These are phyloP conservation scores for Hamigera avellanea DNA, from an alignment of 495 filamentous ascomycete species.

Conservation along the genomic window DNA sequence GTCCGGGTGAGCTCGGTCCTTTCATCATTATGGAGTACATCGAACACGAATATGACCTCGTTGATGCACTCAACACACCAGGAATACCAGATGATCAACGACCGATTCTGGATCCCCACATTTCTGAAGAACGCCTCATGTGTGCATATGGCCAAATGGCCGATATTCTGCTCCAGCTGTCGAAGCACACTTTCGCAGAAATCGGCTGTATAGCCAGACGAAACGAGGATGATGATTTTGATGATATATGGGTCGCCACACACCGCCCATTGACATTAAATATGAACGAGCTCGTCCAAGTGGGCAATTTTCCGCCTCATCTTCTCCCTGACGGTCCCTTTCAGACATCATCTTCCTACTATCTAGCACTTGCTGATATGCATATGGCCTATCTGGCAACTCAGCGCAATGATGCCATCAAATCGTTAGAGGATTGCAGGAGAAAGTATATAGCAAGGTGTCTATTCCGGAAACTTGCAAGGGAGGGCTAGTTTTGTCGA, in stretches of 20 bases:
- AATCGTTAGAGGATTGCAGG: constrained; percentile 23
- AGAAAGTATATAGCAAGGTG: constrained; percentile 30
- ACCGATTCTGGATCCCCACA: constrained; percentile 15
- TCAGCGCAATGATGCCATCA: constrained; percentile 28
- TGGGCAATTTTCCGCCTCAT: constrained; percentile 2
- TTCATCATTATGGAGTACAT: constrained; percentile 37
- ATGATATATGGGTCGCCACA: constrained; percentile 6
- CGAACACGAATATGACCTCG: constrained; percentile 15
- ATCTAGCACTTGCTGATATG: constrained; percentile 24
- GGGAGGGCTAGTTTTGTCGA: constrained; percentile 10
- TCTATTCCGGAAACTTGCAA: constrained; percentile 19
- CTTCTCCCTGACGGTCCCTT: constrained; percentile 7
- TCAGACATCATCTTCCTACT: constrained; percentile 21
- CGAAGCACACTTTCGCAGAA: constrained; percentile 11
- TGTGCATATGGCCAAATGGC: constrained; percentile 20
- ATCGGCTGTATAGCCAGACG: constrained; percentile 18
- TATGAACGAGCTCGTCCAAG: constrained; percentile 16
- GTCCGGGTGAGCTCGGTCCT: constrained; percentile 19
- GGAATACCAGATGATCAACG: constrained; percentile 3
- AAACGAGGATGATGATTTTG: constrained; percentile 6
- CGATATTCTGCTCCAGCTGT: constrained; percentile 21
- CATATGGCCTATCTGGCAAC: constrained; percentile 26
- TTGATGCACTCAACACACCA: constrained; percentile 17
- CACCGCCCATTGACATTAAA: constrained; percentile 16
- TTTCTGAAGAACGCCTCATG: constrained; percentile 15